These are phyloP conservation scores for Thermochaetoides thermophila DNA, from an alignment of 495 filamentous ascomycete genomes.

Conservation along the genomic window DNA sequence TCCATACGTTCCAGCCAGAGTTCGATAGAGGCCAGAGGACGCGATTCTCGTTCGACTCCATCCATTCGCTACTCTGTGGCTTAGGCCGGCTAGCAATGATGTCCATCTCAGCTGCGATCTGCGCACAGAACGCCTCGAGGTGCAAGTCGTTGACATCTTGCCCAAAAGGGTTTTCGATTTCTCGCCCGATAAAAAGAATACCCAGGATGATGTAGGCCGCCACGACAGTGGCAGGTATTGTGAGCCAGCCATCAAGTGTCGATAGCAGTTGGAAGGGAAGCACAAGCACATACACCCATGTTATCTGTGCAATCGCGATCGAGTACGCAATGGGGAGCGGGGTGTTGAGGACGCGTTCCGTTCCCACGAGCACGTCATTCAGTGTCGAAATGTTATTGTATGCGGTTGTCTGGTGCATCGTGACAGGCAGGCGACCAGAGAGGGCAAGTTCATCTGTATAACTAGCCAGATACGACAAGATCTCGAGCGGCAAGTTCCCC, in stretches of 20 bases:
- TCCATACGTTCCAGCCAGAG: conserved; percentile 45
- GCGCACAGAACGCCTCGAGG: conserved; percentile 60
- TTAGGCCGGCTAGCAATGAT: conserved; percentile 47
- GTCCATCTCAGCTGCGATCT: conserved; percentile 58
- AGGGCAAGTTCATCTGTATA: conserved; percentile 43
- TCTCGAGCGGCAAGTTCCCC: conserved; percentile 66
- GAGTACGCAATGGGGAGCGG: conserved; percentile 73
- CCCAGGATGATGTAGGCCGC: conserved; percentile 81
- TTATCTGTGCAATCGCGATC: conserved; percentile 76
- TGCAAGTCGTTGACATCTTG: conserved; percentile 78
- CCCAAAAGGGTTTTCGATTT: conserved; percentile 85
- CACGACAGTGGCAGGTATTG: conserved; percentile 70
- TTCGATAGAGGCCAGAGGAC: conserved; percentile 54
- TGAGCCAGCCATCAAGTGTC: conserved; percentile 45
- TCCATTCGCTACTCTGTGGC: conserved; percentile 42
- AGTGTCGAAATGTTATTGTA: conserved; percentile 41
- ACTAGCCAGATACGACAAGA: conserved; percentile 54
- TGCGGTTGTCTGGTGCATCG: conserved; percentile 34
- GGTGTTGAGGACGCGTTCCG: conserved; percentile 72
- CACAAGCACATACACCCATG: conserved; percentile 71
- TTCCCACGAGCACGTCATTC: conserved; percentile 59
- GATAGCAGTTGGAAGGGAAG: conserved; percentile 71
- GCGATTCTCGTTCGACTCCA: conserved; percentile 41
- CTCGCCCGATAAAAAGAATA: conserved; percentile 70
- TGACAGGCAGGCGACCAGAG: conserved; percentile 39